A percentile compares a stretch with the other conserved stretches of the same genome.
Evolutionary conservation across 306 rosid species (phyloP).

Genomic region (Purshia tridentata): DNA sequence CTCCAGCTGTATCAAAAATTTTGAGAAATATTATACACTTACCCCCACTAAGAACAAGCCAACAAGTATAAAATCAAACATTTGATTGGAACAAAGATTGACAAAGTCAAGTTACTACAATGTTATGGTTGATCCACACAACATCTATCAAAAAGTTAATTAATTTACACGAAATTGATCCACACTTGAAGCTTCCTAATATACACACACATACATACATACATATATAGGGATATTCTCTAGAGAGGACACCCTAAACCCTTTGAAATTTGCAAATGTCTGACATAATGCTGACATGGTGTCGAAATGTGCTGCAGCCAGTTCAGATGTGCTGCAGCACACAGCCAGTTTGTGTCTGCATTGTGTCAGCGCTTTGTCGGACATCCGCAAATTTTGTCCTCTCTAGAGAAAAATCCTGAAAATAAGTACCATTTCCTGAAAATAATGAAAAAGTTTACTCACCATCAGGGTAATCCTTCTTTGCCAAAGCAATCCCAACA

Average conservation of each 20-base stretch:
- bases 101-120: neutral
- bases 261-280: too few relatives aligned
- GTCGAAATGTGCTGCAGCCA: too few relatives aligned
- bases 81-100: neutral
- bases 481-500: constrained; percentile 72
- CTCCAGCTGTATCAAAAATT: constrained; percentile 57
- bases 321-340: too few relatives aligned
- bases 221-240: too few relatives aligned
- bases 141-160: neutral
- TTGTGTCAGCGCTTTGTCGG: too few relatives aligned
- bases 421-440: neutral
- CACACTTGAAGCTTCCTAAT: too few relatives aligned
- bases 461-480: constrained; percentile 75
- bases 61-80: constrained; percentile 7
- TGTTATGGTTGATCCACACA: neutral
- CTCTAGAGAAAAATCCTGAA: too few relatives aligned
- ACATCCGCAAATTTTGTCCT: too few relatives aligned
- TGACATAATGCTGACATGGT: too few relatives aligned
- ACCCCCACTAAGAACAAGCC: constrained; percentile 13
- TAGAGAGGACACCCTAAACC: too few relatives aligned
- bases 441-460: constrained; percentile 19
- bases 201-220: too few relatives aligned
- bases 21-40: constrained; percentile 20
- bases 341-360: too few relatives aligned
- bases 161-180: neutral